Evolutionary conservation across 2,329 filamentous ascomycete species (phyloP), one percentile per base, ranked within the genome.

Genomic region (Dothidotthia symphoricarpi): DNA sequence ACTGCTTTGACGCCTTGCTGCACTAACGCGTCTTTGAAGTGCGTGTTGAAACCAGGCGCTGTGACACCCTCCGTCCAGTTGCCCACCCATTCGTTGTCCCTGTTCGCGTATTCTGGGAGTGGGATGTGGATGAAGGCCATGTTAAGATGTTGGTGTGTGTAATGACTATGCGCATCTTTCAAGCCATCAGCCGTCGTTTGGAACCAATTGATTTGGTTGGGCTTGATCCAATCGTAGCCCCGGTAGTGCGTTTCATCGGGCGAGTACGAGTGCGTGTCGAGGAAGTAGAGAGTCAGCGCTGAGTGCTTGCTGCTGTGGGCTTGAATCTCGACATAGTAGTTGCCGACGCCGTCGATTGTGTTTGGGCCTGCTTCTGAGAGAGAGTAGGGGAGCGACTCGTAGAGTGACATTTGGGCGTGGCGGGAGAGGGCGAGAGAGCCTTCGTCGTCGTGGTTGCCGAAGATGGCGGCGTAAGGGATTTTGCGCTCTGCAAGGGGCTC

Each of bases 221-320:
- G 83, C 70, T 97, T 97, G 61, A 98, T 73, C 93, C 93, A 98
- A 69, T 97, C 91, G 63, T 98, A 98, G 31, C 93, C 93, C n/a
- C 82, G 80, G 64, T 83, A 96, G 43, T 87, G 82, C 39, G 82
- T 80, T 68, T 96, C 88, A 60, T 98, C 86, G 0, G 90, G 90
- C 4, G 88, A 88, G 67, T 96, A 95, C 3, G 86, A 78, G 64
- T 98, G 93, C 0, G 90, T 90, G 67, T 98, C 93, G 29, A 98
- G 79, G 50, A 98, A 75, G 69, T 96, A 98, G n/a, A 98, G 74
- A 0, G 91, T 96, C 34, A 98, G 70, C 4, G 93, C 93, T 1
- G 89, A 94, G 68, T 97, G 90, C 43, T 86, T 82, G 12, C 85
- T 87, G 43, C 86, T 85, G 25, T 85, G 85, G 3, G 87, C 88